Base-by-base conservation (phyloP, 2,329 filamentous ascomycete genomes). In the Fusarium brachygibbosum region DNA sequence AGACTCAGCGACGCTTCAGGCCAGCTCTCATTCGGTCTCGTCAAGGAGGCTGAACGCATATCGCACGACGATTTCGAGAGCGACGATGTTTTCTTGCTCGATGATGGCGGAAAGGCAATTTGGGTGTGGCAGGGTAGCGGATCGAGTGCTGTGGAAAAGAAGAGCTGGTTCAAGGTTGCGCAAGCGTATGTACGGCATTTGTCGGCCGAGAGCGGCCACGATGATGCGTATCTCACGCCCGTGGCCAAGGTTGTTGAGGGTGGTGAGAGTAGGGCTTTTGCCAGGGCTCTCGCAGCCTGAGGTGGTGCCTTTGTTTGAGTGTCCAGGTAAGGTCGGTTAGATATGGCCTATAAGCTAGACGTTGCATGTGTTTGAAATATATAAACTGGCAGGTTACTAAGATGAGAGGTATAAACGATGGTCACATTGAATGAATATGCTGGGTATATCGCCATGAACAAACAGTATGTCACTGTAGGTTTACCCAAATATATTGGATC, bases 71-170 rank as follows among this genome's bases (percentile, higher is more conserved):
- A 90, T 67, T 78, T 91, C 9, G 83, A 89, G 64, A 83, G 82
- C 40, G 81, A 84, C 45, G 88, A 91, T 70, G 84, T 91, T 7
- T 91, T 91, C 72, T 75, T 92, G 21, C 81, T 90, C 21, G 84
- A 87, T 63, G 87, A 90, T 68, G 82, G 81, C 1, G 88, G 88
- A 9, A 83, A 76, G 51, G 79, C 79, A 10, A 80, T 91, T 34
- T 92, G 89, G 88, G 87, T 91, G 3, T 91, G 90, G 90, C 84
- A 90, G 72, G 90, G 90, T 1, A 77, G 79, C 3, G 80, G 81
- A 2, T 88, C 89, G 11, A 91, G 88, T 75, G 78, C 78, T 34
- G 78, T 76, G 2, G 90, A 91, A 78, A 89, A 83, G 76, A 83
- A 85, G 7, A 80, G 81, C 75, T 92, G 90, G 90, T 77, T 90